Conservation (phyloP, 768 basidiomycete species). For the Auricularia sp. region DNA sequence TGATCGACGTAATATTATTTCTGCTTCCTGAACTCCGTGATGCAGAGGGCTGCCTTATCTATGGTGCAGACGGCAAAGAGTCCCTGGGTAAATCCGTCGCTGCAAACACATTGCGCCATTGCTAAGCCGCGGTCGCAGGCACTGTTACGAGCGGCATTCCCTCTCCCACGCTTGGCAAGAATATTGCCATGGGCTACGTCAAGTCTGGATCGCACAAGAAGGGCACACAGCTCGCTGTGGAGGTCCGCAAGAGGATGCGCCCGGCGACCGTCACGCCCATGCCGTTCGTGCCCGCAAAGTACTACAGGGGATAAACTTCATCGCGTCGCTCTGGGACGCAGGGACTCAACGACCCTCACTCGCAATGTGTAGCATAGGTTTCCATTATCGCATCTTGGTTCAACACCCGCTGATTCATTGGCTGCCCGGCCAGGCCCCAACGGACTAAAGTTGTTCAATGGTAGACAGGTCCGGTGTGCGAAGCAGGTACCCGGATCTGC, state of each 20-base stretch:
- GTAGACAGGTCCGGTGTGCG: too few relatives aligned
- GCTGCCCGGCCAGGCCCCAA: too few relatives aligned
- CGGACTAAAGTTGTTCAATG: too few relatives aligned
- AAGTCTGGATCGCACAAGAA: slow-evolving; percentile 78
- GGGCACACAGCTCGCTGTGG: slow-evolving; percentile 74
- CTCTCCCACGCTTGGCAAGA: slow-evolving; percentile 77
- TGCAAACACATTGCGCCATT: too few relatives aligned
- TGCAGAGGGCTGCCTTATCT: slow-evolving; percentile 71
- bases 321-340: too few relatives aligned
- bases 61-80: slow-evolving; percentile 43
- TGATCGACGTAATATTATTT: not conserved
- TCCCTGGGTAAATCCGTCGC: slow-evolving; percentile 35
- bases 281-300: slow-evolving; percentile 82
- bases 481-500: too few relatives aligned
- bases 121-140: too few relatives aligned
- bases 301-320: slow-evolving; percentile 49
- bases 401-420: too few relatives aligned
- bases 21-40: not conserved
- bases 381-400: too few relatives aligned
- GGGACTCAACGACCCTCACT: too few relatives aligned
- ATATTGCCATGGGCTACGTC: slow-evolving; percentile 96
- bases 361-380: too few relatives aligned
- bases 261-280: slow-evolving; percentile 67
- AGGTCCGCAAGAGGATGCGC: slow-evolving; percentile 73
- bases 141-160: slow-evolving; percentile 91